phyloP scores from a whole-genome alignment of 1,139 yeast species.

The Debaryomycetaceae sp. region DNA sequence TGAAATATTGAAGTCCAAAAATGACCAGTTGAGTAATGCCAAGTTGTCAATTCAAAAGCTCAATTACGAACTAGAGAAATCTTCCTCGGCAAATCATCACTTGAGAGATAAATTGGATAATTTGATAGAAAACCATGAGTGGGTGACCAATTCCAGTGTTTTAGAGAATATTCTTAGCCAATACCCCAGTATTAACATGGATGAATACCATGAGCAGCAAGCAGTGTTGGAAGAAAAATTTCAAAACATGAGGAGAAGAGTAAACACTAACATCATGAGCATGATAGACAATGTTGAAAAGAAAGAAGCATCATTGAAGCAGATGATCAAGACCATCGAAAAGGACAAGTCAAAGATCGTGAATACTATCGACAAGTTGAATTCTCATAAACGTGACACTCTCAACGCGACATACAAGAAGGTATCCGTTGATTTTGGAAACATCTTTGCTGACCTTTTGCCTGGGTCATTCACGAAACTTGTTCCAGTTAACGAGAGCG shows the following conservation, averaged over 20 bases:
- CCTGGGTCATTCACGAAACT: constrained; percentile 91
- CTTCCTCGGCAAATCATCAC: constrained; percentile 39
- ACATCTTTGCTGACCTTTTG: constrained; percentile 79
- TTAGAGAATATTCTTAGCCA: constrained; percentile 53
- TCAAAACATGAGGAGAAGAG: constrained; percentile 76
- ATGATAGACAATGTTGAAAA: constrained; percentile 93
- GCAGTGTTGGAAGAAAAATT: constrained; percentile 57
- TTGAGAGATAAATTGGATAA: constrained; percentile 44
- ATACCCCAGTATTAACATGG: constrained; percentile 60
- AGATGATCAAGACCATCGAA: constrained; percentile 84
- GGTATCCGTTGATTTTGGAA: constrained; percentile 89
- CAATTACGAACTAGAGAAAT: constrained; percentile 62
- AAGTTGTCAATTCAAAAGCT: constrained; percentile 59
- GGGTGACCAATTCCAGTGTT: constrained; percentile 68
- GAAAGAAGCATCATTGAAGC: constrained; percentile 73
- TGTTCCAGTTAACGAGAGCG: constrained; percentile 74
- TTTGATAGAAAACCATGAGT: constrained; percentile 56
- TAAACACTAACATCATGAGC: constrained; percentile 85
- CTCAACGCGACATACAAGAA: constrained; percentile 80
- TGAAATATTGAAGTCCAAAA: constrained; percentile 49
- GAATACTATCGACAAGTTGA: constrained; percentile 80
- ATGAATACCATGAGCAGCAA: constrained; percentile 58
- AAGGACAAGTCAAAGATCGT: constrained; percentile 88
- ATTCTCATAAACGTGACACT: constrained; percentile 83
- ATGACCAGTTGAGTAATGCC: constrained; percentile 44